Conservation (phyloP, 768 basidiomycete genomes). For the Lyophyllum semitale region DNA sequence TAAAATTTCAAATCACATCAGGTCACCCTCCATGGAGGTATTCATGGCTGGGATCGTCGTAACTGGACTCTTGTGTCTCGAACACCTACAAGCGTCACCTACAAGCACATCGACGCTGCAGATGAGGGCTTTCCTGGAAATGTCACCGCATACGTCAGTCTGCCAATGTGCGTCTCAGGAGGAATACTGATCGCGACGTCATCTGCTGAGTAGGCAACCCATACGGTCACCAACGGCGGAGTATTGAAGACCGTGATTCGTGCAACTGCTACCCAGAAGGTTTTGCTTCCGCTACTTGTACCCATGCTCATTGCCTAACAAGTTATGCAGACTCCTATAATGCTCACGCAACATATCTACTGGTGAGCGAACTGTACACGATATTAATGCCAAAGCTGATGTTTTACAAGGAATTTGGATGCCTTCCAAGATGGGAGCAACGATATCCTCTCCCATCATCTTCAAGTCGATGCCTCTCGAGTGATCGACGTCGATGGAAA, state of each 20-base stretch:
- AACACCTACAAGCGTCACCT: slow-evolving; percentile 50
- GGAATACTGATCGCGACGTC: background rate
- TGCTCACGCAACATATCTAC: slow-evolving; percentile 58
- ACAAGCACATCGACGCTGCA: slow-evolving; percentile 50
- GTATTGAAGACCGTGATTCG: slow-evolving; percentile 41
- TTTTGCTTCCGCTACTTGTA: slow-evolving; percentile 6
- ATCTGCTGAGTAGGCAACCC: slow-evolving; percentile 39
- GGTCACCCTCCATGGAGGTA: slow-evolving; percentile 59
- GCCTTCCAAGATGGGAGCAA: slow-evolving; percentile 46
- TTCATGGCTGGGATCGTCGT: slow-evolving; percentile 58
- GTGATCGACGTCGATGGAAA: slow-evolving; percentile 38
- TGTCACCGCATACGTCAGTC: slow-evolving; percentile 42
- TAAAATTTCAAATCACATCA: slow-evolving; percentile 21
- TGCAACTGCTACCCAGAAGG: slow-evolving; percentile 48
- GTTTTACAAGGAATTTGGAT: slow-evolving; percentile 59
- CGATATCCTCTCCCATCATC: slow-evolving; percentile 35
- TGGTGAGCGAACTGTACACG: slow-evolving; percentile 42
- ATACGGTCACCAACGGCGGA: slow-evolving; percentile 46
- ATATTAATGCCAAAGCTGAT: too few species aligned
- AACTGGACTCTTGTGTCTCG: slow-evolving; percentile 53
- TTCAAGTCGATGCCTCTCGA: slow-evolving; percentile 26
- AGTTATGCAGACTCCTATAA: slow-evolving; percentile 48
- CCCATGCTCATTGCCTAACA: background rate
- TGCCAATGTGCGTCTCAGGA: background rate
- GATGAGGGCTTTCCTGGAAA: slow-evolving; percentile 58